A percentile compares a stretch with the other conserved stretches of the same genome.
Conservation (phyloP, 345 rosid genomes). For the Raphanus raphanistrum region DNA sequence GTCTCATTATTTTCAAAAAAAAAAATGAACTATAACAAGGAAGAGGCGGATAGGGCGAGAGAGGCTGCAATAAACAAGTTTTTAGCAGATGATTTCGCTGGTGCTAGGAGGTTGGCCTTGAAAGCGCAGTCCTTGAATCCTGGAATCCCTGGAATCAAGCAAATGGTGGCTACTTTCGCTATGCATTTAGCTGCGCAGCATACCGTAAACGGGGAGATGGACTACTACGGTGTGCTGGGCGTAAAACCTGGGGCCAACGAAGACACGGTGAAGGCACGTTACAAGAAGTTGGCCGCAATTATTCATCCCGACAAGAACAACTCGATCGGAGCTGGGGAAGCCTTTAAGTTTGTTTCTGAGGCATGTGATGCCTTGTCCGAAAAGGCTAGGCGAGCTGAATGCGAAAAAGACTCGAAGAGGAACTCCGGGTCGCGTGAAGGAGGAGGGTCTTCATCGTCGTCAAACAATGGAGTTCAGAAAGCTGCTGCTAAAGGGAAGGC, state of each 20-base stretch:
- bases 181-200: constrained; percentile 50
- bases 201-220: constrained; percentile 48
- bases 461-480: constrained; percentile 44
- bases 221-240: constrained; percentile 62
- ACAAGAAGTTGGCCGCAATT: constrained; percentile 55
- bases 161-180: constrained; percentile 57
- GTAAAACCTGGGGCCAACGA: constrained; percentile 54
- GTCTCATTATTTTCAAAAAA: background rate
- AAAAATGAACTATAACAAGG: constrained; percentile 59
- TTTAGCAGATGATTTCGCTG: constrained; percentile 44
- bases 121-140: constrained; percentile 66
- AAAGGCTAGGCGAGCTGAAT: constrained; percentile 49
- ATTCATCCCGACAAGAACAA: constrained; percentile 77
- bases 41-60: constrained; percentile 55
- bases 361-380: constrained; percentile 68
- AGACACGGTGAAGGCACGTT: constrained; percentile 56
- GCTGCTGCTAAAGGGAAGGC: constrained; percentile 42
- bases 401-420: constrained; percentile 47
- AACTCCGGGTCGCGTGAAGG: constrained; percentile 37
- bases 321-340: constrained; percentile 66
- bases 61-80: constrained; percentile 59
- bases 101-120: constrained; percentile 60
- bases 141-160: constrained; percentile 51
- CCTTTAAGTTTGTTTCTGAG: constrained; percentile 58
- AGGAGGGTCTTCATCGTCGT: constrained; percentile 42